Base-by-base conservation (phyloP, 139 green algal genomes). In the Monoraphidium neglectum region DNA sequence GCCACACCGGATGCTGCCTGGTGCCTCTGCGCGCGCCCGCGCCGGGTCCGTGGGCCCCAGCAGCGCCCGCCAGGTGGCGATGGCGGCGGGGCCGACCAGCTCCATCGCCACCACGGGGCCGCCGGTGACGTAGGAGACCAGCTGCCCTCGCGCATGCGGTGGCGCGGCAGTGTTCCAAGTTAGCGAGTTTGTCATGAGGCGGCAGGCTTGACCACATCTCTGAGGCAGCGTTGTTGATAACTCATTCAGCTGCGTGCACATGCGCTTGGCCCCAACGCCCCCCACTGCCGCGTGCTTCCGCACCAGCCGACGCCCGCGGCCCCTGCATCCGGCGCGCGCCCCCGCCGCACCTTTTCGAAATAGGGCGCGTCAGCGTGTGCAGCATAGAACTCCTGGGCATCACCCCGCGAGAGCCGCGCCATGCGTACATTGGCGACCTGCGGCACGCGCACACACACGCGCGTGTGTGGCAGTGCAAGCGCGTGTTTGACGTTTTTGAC, bases 261-360 rank as follows among this genome's bases (percentile, higher is more conserved):
- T 86, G 24, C 40, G 56, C 51, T 93, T 91, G 61, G 85, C 87
- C 33, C 78, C 82, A 16, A n/a, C n/a, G n/a, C n/a, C n/a, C n/a
- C n/a, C n/a, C n/a, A 82, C 70, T 53, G 56, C 86, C 32, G 94
- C 76, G 32, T 95, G 82, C 84, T 96, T 87, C 80, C 96, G 87
- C 2, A 89, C 91, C 21, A 90, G 79, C 15, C 96, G 81, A 13
- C 81, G 86, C 43, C 90, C 91, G 47, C 84, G 89, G 70, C 80
- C 88, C 83, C 96, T 93, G 77, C 91, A 94, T 24, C 84, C 70
- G 2, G 82, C 88, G n/a, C n/a, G n/a, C n/a, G n/a, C n/a, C n/a
- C n/a, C n/a, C n/a, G n/a, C n/a, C n/a, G n/a, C 16, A 97, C 84
- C 0, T 61, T 84, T 35, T 86, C 74, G 74, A 86, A 94, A 77